Percentiles rank a stretch among this genome's conserved stretches.
These are phyloP conservation scores for Pseudozyma pruni DNA, from an alignment of 1,284 basidiomycete species.

Conservation along the genomic window DNA sequence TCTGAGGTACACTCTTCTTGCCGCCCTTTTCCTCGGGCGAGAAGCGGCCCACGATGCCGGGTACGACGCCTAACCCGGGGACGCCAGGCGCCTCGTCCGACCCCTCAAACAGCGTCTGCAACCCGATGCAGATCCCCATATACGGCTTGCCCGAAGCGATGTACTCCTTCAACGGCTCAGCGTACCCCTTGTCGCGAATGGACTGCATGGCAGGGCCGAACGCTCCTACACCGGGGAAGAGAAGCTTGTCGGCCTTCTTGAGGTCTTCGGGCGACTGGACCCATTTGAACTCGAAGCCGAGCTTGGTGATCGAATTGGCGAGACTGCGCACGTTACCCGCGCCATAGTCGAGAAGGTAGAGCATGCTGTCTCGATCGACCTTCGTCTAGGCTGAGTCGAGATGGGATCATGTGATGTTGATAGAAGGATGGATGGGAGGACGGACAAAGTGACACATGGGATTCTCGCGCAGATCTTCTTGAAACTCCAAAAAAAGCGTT, in stretches of 20 bases:
- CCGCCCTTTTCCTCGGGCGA: constrained; percentile 40
- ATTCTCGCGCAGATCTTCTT: no score
- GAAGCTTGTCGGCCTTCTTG: constrained; percentile 84
- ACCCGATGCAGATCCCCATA: constrained; percentile 86
- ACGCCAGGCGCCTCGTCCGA: constrained; percentile 72
- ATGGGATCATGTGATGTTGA: not conserved
- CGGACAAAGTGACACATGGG: no score
- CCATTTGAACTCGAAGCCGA: constrained; percentile 92
- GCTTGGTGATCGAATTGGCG: constrained; percentile 87
- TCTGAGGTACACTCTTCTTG: constrained; percentile 91
- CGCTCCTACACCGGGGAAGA: constrained; percentile 98
- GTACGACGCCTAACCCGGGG: constrained; percentile 62
- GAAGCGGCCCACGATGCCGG: constrained; percentile 57
- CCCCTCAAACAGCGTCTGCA: constrained; percentile 78
- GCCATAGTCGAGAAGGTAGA: constrained; percentile 67
- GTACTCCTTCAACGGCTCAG: constrained; percentile 84
- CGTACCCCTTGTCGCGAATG: constrained; percentile 79
- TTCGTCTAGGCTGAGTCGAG: not conserved
- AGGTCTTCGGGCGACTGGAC: constrained; percentile 86
- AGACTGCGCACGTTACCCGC: constrained; percentile 71
- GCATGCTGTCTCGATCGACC: constrained; percentile 43
- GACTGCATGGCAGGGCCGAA: constrained; percentile 88
- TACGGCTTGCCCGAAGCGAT: constrained; percentile 90
- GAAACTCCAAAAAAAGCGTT: constrained; percentile 13
- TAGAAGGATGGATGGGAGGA: not conserved